Evolutionary conservation across 805 yeast species (phyloP).

Genomic region (Metschnikowia koreensis): DNA sequence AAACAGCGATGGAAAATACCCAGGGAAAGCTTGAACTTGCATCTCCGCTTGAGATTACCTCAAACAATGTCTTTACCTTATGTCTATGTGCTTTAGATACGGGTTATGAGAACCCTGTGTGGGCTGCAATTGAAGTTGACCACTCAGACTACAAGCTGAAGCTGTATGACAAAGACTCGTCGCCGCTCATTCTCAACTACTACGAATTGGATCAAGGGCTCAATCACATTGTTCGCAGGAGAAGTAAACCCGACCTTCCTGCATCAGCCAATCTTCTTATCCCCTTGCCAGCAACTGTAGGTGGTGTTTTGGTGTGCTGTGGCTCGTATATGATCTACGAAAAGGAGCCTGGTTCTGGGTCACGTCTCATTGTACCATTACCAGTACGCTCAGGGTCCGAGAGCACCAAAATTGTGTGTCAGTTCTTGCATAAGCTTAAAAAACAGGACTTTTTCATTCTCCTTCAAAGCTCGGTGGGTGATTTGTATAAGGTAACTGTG

Average conservation of each 20-base stretch:
- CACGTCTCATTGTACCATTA: constrained; percentile 42
- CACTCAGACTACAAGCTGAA: constrained; percentile 34
- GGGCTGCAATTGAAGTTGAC: constrained; percentile 75
- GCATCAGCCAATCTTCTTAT: constrained; percentile 50
- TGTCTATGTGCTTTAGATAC: constrained; percentile 63
- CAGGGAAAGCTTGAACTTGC: constrained; percentile 49
- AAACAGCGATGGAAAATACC: constrained; percentile 45
- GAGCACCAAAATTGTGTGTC: constrained; percentile 44
- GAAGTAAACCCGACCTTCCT: constrained; percentile 20
- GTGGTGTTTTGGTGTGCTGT: constrained; percentile 67
- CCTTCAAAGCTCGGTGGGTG: constrained; percentile 71
- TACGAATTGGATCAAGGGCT: constrained; percentile 87
- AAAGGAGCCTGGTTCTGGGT: constrained; percentile 27
- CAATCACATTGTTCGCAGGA: constrained; percentile 62
- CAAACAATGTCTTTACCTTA: constrained; percentile 51
- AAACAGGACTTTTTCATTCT: constrained; percentile 60
- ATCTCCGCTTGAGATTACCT: constrained; percentile 71
- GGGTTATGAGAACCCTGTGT: constrained; percentile 78
- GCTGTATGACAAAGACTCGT: constrained; percentile 11
- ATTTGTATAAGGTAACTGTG: constrained; percentile 59
- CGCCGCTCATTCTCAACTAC: constrained; percentile 45
- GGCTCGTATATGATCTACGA: constrained; percentile 53
- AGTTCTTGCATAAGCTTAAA: constrained; percentile 66
- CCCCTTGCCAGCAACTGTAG: constrained; percentile 70
- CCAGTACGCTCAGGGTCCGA: constrained; percentile 45